These are phyloP conservation scores for Apiospora marii DNA, from an alignment of 2,329 filamentous ascomycete species.

Conservation along the genomic window DNA sequence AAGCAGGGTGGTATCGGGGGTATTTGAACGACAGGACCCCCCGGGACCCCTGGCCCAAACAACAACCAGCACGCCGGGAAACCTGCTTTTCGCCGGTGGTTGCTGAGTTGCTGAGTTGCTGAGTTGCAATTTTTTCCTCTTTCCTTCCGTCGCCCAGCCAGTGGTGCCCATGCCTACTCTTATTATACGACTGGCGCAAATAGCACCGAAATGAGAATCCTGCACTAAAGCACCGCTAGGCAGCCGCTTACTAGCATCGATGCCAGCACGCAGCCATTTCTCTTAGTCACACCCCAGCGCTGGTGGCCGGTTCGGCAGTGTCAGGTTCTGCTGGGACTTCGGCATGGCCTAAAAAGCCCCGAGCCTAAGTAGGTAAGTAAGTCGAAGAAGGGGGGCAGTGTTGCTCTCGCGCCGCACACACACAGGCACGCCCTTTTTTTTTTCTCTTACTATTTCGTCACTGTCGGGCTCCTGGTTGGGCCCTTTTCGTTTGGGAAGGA, in stretches of 20 bases:
- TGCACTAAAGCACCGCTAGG: slow-evolving; percentile 1
- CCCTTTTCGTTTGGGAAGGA: not conserved
- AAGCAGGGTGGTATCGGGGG: not conserved
- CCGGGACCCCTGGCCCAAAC: slow-evolving; percentile 4
- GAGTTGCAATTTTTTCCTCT: not conserved
- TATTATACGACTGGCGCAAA: not conserved
- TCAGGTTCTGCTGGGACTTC: too few species aligned
- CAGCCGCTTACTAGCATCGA: slow-evolving; percentile 12
- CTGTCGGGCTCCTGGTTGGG: not conserved
- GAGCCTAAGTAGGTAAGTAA: not conserved
- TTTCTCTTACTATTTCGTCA: slow-evolving; percentile 7
- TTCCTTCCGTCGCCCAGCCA: not conserved
- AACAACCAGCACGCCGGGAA: not conserved
- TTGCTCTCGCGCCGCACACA: not conserved
- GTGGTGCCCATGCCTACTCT: not conserved
- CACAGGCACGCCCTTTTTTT: not conserved
- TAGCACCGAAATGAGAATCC: slow-evolving; percentile 20
- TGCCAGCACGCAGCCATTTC: not conserved
- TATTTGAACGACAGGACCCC: not conserved
- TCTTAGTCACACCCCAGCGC: not conserved
- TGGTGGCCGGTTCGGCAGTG: not conserved
- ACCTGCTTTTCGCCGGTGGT: slow-evolving; percentile 1
- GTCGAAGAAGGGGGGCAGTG: not conserved
- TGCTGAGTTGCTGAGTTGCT: too few species aligned
- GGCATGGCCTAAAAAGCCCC: slow-evolving; percentile 4